These are phyloP conservation scores for Antrodiella citrinella DNA, from an alignment of 768 basidiomycete species.

Conservation along the genomic window DNA sequence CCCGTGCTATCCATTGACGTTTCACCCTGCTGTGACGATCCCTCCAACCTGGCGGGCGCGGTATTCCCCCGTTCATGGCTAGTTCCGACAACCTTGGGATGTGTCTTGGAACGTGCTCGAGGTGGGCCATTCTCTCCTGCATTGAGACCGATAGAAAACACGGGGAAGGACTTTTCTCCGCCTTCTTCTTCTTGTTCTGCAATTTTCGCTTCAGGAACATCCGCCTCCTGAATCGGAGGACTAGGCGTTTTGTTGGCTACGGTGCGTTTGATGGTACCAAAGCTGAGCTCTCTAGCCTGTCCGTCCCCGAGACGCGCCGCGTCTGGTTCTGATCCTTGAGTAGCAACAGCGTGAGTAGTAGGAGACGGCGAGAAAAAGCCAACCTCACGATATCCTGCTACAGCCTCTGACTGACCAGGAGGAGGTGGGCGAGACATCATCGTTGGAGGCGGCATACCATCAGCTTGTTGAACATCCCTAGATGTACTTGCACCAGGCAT, in stretches of 20 bases:
- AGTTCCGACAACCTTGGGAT: neutral
- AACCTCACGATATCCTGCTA: slow-evolving; percentile 27
- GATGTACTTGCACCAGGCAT: neutral
- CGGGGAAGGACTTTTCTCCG: neutral
- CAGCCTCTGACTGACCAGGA: slow-evolving; percentile 26
- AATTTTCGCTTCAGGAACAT: neutral
- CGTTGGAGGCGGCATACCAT: slow-evolving; percentile 23
- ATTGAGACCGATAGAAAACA: neutral
- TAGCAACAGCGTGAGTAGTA: slow-evolving; percentile 8
- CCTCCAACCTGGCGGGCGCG: neutral
- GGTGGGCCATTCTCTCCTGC: neutral
- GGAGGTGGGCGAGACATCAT: slow-evolving; percentile 24
- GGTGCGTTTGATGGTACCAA: slow-evolving; percentile 36
- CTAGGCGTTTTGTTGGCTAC: neutral
- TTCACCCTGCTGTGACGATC: neutral
- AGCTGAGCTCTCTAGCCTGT: slow-evolving; percentile 32
- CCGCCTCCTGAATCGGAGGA: neutral
- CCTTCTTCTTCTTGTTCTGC: neutral
- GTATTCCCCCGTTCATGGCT: neutral
- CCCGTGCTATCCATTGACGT: neutral
- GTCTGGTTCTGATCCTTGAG: slow-evolving; percentile 5
- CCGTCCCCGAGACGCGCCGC: slow-evolving; percentile 3
- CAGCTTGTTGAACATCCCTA: neutral
- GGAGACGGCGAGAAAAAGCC: slow-evolving; percentile 15
- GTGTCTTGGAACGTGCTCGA: neutral